Conservation (phyloP, 2,329 filamentous ascomycete genomes). For the Aspergillus tamarii region DNA sequence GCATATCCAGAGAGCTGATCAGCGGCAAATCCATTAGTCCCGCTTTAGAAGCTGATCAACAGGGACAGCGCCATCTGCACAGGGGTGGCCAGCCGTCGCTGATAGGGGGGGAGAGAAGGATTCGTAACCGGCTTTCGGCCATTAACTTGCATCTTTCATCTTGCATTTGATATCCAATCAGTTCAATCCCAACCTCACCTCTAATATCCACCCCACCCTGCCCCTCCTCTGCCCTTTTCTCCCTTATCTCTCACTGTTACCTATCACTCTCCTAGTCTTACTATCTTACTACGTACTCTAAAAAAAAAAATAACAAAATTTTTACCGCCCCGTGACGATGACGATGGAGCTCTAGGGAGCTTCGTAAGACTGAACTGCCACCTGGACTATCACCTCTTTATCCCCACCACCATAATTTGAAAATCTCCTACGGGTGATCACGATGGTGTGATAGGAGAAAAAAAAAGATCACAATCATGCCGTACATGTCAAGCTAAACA, state of each 20-base stretch:
- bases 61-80: slow-evolving; percentile 9
- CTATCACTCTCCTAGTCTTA: neutral
- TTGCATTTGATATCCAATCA: slow-evolving; percentile 9
- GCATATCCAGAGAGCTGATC: neutral
- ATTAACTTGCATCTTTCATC: slow-evolving; percentile 4
- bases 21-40: slow-evolving; percentile 2
- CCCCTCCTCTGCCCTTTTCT: neutral
- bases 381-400: neutral
- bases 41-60: slow-evolving; percentile 10
- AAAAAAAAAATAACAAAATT: neutral
- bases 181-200: slow-evolving; percentile 8
- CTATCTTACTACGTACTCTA: neutral
- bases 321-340: slow-evolving; percentile 12
- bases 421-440: slow-evolving; percentile 7
- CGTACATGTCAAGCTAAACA: neutral
- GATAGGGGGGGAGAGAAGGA: slow-evolving; percentile 1
- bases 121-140: slow-evolving; percentile 10
- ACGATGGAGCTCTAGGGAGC: slow-evolving; percentile 5
- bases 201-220: neutral
- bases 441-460: slow-evolving; percentile 8
- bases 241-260: neutral
- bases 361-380: slow-evolving; percentile 16
- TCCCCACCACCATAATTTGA: slow-evolving; percentile 9
- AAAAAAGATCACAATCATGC: neutral
- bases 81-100: neutral